Evolutionary conservation across 495 filamentous ascomycete species (phyloP).

Genomic region (Aspergillus campestris): DNA sequence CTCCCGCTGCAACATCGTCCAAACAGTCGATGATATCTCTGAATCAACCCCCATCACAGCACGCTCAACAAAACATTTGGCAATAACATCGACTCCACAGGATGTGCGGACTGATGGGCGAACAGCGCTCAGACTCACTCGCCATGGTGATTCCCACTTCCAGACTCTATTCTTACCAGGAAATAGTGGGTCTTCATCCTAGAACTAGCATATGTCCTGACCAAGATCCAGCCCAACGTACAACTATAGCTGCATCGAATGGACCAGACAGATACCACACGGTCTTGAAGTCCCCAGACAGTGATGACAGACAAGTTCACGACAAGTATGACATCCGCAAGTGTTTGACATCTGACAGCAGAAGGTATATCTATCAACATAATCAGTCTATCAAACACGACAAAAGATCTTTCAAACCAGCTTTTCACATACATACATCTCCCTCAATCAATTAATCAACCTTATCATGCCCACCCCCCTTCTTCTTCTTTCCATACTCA

Average conservation of each 20-base stretch:
- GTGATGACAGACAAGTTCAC: too few relatives aligned
- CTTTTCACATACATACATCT: slow-evolving; percentile 9
- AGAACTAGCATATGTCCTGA: not conserved
- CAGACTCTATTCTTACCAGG: slow-evolving; percentile 51
- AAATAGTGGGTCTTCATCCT: slow-evolving; percentile 34
- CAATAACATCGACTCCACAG: too few relatives aligned
- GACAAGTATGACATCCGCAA: too few relatives aligned
- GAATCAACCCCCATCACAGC: too few relatives aligned
- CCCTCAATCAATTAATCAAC: slow-evolving; percentile 11
- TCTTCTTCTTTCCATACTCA: not conserved
- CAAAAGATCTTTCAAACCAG: not conserved
- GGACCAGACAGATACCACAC: too few relatives aligned
- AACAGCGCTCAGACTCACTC: too few relatives aligned
- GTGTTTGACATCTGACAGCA: slow-evolving; percentile 19
- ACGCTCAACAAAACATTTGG: too few relatives aligned
- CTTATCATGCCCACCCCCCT: slow-evolving; percentile 8
- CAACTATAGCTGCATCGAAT: not conserved
- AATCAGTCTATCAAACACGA: slow-evolving; percentile 44
- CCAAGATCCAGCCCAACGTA: not conserved
- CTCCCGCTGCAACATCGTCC: too few relatives aligned
- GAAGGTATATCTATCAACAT: slow-evolving; percentile 41
- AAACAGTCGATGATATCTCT: too few relatives aligned
- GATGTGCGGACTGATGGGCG: too few relatives aligned
- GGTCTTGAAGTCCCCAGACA: too few relatives aligned
- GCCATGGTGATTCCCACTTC: slow-evolving; percentile 48